phyloP scores from a whole-genome alignment of 176 grass and related monocot genomes.

The Carex pumila region DNA sequence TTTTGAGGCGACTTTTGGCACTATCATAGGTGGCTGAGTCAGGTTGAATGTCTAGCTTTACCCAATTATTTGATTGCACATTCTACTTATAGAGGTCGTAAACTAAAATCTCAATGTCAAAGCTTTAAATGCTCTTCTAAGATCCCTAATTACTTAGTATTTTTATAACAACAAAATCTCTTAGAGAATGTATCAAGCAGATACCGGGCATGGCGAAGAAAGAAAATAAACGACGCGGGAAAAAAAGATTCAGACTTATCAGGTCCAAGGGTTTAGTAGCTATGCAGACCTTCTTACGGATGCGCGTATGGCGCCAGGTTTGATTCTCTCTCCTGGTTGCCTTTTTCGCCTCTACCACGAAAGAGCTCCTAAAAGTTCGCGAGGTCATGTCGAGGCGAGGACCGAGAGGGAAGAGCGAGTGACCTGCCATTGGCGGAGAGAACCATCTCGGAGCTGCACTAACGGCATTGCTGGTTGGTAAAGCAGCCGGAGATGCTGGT shows the following conservation, averaged over 20 bases:
- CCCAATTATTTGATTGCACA: background rate
- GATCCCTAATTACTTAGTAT: background rate
- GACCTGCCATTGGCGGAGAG: background rate
- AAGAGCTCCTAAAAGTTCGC: background rate
- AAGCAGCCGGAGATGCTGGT: conserved; percentile 21
- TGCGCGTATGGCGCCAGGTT: conserved; percentile 56
- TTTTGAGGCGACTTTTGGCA: background rate
- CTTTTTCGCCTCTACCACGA: conserved; percentile 40
- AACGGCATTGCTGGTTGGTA: conserved; percentile 24
- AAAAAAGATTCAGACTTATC: background rate
- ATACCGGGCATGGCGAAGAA: background rate
- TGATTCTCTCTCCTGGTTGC: conserved; percentile 63
- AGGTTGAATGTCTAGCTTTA: background rate
- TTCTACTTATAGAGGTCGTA: background rate
- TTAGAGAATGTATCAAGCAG: conserved; percentile 29
- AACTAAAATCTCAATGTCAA: background rate
- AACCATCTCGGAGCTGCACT: background rate
- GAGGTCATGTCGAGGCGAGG: conserved; percentile 8
- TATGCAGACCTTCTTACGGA: conserved; percentile 71
- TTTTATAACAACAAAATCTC: no score
- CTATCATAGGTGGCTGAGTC: background rate
- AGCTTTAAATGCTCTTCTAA: background rate
- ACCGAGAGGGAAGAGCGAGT: background rate
- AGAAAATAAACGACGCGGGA: background rate
- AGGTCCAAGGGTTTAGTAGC: background rate